Conservation (phyloP, 2,329 filamentous ascomycete species). For the Diplodia seriata region DNA sequence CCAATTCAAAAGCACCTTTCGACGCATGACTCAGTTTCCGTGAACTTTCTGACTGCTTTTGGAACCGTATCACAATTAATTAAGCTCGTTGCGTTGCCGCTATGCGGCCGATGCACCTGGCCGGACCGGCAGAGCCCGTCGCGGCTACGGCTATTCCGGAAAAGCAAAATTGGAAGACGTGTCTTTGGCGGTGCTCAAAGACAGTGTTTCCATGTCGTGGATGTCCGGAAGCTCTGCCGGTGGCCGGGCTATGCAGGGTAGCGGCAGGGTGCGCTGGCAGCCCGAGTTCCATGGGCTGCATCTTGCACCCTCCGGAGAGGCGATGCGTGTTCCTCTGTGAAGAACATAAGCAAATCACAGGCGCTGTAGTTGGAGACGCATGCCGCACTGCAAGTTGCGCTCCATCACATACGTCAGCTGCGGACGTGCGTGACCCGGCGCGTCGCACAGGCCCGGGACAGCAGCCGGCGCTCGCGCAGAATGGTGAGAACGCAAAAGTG, state of each 20-base stretch:
- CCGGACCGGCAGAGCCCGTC: slow-evolving; percentile 6
- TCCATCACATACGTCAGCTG: slow-evolving; percentile 9
- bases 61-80: not conserved
- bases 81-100: slow-evolving; percentile 3
- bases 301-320: slow-evolving; percentile 1
- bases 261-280: not conserved
- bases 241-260: not conserved
- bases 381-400: not conserved
- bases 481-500: not conserved
- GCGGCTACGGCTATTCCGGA: slow-evolving; percentile 1
- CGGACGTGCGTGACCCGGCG: slow-evolving; percentile 12
- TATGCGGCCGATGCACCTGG: slow-evolving; percentile 10
- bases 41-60: not conserved
- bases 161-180: slow-evolving; percentile 8
- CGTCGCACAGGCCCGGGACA: not conserved
- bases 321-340: slow-evolving; percentile 1
- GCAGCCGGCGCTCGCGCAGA: not conserved
- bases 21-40: not conserved
- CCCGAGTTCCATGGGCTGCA: not conserved
- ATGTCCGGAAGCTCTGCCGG: slow-evolving; percentile 7
- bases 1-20: slow-evolving; percentile 11
- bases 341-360: slow-evolving; percentile 3
- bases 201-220: not conserved
- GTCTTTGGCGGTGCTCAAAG: slow-evolving; percentile 6
- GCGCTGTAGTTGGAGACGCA: not conserved